phyloP scores from a whole-genome alignment of 257 asterid genomes.

The Paulownia fortunei region DNA sequence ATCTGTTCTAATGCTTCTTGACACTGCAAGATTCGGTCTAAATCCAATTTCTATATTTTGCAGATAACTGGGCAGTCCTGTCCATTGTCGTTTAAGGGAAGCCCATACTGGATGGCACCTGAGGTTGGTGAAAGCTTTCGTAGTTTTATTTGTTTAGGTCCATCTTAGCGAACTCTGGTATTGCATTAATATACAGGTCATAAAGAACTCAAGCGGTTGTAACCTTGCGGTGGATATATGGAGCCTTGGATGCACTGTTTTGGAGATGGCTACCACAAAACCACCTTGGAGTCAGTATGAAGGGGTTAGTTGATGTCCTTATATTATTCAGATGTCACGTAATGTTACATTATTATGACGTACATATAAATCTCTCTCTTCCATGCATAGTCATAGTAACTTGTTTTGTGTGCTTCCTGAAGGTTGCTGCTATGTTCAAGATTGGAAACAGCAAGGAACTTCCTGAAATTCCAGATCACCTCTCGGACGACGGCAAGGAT shows the following conservation, averaged over 20 bases:
- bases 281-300: slow-evolving; percentile 76
- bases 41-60: slow-evolving; percentile 30
- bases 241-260: slow-evolving; percentile 80
- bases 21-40: slow-evolving; percentile 12
- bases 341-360: slow-evolving; percentile 9
- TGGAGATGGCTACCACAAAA: slow-evolving; percentile 81
- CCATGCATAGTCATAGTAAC: background rate
- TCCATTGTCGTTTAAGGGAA: slow-evolving; percentile 64
- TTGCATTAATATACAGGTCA: slow-evolving; percentile 44
- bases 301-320: slow-evolving; percentile 52
- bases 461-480: slow-evolving; percentile 62
- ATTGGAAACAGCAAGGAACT: slow-evolving; percentile 59
- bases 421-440: slow-evolving; percentile 63
- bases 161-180: slow-evolving; percentile 17
- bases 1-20: background rate
- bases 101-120: slow-evolving; percentile 77
- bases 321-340: background rate
- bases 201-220: slow-evolving; percentile 48
- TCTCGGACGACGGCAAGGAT: slow-evolving; percentile 60
- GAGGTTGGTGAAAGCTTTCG: slow-evolving; percentile 47
- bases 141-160: slow-evolving; percentile 20
- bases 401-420: slow-evolving; percentile 22
- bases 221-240: slow-evolving; percentile 75
- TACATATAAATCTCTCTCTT: background rate
- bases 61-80: slow-evolving; percentile 63